Base-by-base conservation (phyloP, 352 stramenopile genomes). In the Phytophthora hybrid region DNA sequence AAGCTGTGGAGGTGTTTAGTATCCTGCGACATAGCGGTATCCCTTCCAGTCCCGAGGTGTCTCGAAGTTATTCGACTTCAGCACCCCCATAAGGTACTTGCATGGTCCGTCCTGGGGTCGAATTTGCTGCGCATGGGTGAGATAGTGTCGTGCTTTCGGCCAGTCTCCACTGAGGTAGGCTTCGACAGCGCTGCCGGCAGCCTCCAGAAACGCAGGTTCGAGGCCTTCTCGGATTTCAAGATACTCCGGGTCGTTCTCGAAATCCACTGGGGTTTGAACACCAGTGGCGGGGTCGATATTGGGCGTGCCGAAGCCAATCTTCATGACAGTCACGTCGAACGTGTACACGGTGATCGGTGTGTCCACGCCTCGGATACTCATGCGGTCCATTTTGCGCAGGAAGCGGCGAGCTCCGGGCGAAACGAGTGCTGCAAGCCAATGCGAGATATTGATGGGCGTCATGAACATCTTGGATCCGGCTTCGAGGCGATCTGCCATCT, bases 401-500 rank as follows among this genome's bases (percentile, higher is more conserved):
- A 95, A 91, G 41, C 89, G 89, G 21, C 87, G 83, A n/a, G 90
- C 82, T 5, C 65, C 69, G 1, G 89, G 89, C 0, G 87, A 95
- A 0, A 96, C 69, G 21, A 97, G 70, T 14, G 85, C 80, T 18
- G 82, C 85, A 18, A 97, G 76, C 86, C 90, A 97, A 59, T 97
- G 91, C 2, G 88, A 96, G 7, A 97, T 75, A 44, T 97, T 95
- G 68, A 97, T 89, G 8, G 87, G 86, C 6, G 88, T 93, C 46
- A 71, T 78, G 61, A 97, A 98, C 39, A 96, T 97, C 73, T 99
- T 99, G 47, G 97, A 99, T 0, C 86, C 94, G 6, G 92, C 96
- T 77, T 99, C 96, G 5, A 99, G 82, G 18, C 93, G 95, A 63
- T 99, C 96, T 9, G 95, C 89, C 83, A 94, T 93, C 64, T 99